Evolutionary conservation across 2,329 filamentous ascomycete genomes (phyloP).

Genomic region (Parascedosporium putredinis): DNA sequence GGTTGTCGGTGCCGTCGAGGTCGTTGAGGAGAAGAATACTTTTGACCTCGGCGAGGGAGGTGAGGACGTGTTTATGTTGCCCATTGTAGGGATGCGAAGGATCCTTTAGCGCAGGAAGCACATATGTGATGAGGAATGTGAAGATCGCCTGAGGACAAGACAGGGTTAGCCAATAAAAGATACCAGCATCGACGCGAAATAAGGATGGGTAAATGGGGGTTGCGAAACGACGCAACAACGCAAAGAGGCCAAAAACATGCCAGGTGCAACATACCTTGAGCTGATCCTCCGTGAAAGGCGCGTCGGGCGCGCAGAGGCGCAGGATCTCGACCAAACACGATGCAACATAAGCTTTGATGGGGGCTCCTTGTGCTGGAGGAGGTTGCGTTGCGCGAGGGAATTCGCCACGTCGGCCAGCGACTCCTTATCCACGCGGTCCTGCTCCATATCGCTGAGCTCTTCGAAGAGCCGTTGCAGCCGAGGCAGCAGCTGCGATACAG

Average conservation of each 20-base stretch:
- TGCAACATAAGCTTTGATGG: constrained; percentile 79
- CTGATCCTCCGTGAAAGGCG: constrained; percentile 82
- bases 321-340: constrained; percentile 90
- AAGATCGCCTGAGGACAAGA: constrained; percentile 66
- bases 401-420: constrained; percentile 77
- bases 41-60: constrained; percentile 84
- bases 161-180: neutral
- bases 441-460: constrained; percentile 77
- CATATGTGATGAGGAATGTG: constrained; percentile 70
- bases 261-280: constrained; percentile 58
- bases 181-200: no score
- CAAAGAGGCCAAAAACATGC: neutral
- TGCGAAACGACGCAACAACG: no score
- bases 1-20: constrained; percentile 67
- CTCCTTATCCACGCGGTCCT: constrained; percentile 74
- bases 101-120: constrained; percentile 76
- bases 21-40: constrained; percentile 88
- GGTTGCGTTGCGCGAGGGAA: constrained; percentile 70
- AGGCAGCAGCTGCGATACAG: constrained; percentile 69
- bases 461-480: constrained; percentile 71
- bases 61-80: constrained; percentile 85
- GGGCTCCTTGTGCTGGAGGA: constrained; percentile 89
- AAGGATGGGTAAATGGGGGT: no score
- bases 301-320: constrained; percentile 85
- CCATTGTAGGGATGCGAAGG: constrained; percentile 83